phyloP scores from a whole-genome alignment of 1,284 basidiomycete species.

The Leccinum subrobustum region DNA sequence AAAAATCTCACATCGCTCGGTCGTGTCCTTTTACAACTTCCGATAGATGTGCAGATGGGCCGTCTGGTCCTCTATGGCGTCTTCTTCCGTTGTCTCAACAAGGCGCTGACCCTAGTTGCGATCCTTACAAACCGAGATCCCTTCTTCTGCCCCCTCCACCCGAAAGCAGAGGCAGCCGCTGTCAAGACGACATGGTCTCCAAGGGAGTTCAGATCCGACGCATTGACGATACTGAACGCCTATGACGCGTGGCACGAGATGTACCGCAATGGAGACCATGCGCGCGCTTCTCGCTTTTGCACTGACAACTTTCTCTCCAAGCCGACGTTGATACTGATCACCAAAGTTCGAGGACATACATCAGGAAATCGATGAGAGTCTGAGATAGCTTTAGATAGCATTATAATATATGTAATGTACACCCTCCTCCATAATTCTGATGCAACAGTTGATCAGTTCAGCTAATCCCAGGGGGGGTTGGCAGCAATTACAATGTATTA shows the following conservation, averaged over 20 bases:
- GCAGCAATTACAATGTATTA: no score
- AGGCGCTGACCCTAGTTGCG: slow-evolving; percentile 86
- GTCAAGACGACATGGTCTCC: slow-evolving; percentile 85
- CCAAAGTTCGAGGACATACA: slow-evolving; percentile 81
- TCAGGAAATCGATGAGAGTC: no score
- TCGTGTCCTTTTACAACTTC: slow-evolving; percentile 84
- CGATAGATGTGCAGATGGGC: slow-evolving; percentile 89
- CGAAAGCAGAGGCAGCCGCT: slow-evolving; percentile 61
- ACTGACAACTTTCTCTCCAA: slow-evolving; percentile 88
- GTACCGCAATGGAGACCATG: slow-evolving; percentile 64
- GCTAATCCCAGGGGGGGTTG: no score
- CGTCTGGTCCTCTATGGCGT: slow-evolving; percentile 90
- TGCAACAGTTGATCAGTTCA: no score
- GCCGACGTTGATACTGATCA: slow-evolving; percentile 79
- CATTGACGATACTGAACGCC: slow-evolving; percentile 78
- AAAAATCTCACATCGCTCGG: slow-evolving; percentile 88
- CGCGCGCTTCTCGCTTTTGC: slow-evolving; percentile 75
- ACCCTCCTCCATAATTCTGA: no score
- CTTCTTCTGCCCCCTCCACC: slow-evolving; percentile 80
- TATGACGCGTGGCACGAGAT: slow-evolving; percentile 82
- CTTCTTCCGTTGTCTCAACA: slow-evolving; percentile 93
- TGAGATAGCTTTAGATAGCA: no score
- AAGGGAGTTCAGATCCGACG: slow-evolving; percentile 81
- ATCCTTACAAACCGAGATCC: slow-evolving; percentile 90
- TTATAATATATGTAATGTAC: no score